Conservation (phyloP, 495 filamentous ascomycete genomes). For the Podospora pseudopauciseta region DNA sequence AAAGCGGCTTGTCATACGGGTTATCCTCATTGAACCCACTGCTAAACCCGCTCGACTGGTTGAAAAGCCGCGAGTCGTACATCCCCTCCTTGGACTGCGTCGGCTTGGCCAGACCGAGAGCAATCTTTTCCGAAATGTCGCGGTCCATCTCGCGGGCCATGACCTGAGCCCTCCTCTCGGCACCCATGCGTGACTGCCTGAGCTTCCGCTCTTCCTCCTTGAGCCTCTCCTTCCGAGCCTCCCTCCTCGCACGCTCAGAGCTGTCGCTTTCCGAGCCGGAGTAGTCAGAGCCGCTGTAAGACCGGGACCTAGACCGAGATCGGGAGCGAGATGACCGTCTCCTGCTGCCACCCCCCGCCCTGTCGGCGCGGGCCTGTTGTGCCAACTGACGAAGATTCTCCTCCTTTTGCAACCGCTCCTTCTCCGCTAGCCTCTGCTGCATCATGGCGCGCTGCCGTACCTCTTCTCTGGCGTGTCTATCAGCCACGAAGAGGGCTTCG, state of each 20-base stretch:
- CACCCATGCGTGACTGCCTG: slow-evolving; percentile 92
- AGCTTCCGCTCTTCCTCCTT: slow-evolving; percentile 84
- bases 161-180: slow-evolving; percentile 82
- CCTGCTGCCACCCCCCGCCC: slow-evolving; percentile 54
- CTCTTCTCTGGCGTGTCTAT: slow-evolving; percentile 92
- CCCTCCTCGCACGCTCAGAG: slow-evolving; percentile 73
- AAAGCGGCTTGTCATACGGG: slow-evolving; percentile 93
- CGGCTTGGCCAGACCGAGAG: slow-evolving; percentile 90
- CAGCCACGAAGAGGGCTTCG: slow-evolving; percentile 89
- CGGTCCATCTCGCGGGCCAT: slow-evolving; percentile 94
- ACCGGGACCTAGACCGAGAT: slow-evolving; percentile 50
- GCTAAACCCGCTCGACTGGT: slow-evolving; percentile 85
- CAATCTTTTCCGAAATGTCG: slow-evolving; percentile 97
- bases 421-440: slow-evolving; percentile 96
- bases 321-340: slow-evolving; percentile 33
- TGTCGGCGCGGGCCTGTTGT: slow-evolving; percentile 84
- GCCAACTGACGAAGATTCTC: slow-evolving; percentile 86
- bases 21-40: slow-evolving; percentile 96
- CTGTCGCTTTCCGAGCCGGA: slow-evolving; percentile 60
- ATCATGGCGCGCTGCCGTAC: slow-evolving; percentile 88
- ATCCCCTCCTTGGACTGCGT: slow-evolving; percentile 84
- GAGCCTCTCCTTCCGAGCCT: slow-evolving; percentile 70
- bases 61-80: slow-evolving; percentile 96
- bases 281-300: slow-evolving; percentile 48
- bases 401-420: slow-evolving; percentile 91